Evolutionary conservation across 2,329 filamentous ascomycete genomes (phyloP).

Genomic region (Sclerotinia borealis): DNA sequence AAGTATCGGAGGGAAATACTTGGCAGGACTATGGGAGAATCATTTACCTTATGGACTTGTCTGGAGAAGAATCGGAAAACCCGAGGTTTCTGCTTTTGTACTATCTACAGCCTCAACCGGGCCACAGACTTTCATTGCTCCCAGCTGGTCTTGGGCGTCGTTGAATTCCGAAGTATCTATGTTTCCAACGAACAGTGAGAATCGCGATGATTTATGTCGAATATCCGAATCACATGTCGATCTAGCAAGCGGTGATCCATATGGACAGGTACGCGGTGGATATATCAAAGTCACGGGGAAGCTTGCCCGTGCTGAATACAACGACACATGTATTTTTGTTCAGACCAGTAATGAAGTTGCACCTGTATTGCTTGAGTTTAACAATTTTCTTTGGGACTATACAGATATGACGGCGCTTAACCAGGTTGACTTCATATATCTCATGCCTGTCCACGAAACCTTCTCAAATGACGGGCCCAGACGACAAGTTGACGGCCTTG

Average conservation of each 20-base stretch:
- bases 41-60: background rate
- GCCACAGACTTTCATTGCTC: background rate
- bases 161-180: background rate
- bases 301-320: background rate
- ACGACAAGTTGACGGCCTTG: background rate
- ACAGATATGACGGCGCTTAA: background rate
- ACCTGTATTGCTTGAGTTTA: background rate
- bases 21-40: background rate
- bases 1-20: background rate
- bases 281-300: background rate
- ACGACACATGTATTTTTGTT: background rate
- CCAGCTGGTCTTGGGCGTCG: background rate
- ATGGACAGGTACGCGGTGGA: background rate
- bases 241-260: background rate
- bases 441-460: background rate
- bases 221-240: background rate
- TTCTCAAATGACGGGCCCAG: background rate
- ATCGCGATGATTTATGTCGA: fast-evolving
- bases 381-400: background rate
- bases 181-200: fast-evolving
- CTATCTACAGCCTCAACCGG: fast-evolving
- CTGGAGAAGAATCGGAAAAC: fast-evolving
- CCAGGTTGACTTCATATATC: fast-evolving
- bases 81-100: background rate
- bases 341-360: background rate